Evolutionary conservation across 345 rosid species (phyloP), one percentile per base, ranked within the genome.

Genomic region (Euphorbia lathyris): DNA sequence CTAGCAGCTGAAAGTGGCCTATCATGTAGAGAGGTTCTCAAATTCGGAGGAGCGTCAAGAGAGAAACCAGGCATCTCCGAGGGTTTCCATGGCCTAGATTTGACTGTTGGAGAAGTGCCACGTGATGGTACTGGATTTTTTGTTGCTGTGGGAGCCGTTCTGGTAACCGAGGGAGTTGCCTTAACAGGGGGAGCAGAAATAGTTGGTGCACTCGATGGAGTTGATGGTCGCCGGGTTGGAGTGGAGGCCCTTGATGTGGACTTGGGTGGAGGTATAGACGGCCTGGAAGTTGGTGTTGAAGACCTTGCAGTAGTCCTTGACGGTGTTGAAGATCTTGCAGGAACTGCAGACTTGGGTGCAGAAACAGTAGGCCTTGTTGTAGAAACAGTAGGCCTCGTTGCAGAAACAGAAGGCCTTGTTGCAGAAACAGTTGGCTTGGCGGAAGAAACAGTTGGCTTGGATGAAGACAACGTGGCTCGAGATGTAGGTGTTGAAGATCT

Each of bases 1-100:
- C 98, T 85, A 42, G 94, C 69, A 22, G 96, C 96, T 68, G 99
- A 95, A 77, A 88, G 90, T 61, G 99, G 98, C 67, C 99, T 84
- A 52, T 92, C 92, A 3, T 98, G 89, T 67, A 86, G 63, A 47
- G 98, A 75, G 45, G 99, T 95, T 76, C 98, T 90, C 68, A 95
- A 82, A 83, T 95, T 95, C 63, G 99, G 99, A 48, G 99, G 98
- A 62, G 97, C 90, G 75, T 92, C 98, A 65, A 85, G 85, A 2
- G 97, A 95, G 80, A 82, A 95, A 69, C 99, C 99, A 45, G 98
- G 98, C 97, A 95, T 95, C 78, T 92, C 93, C n/a, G 98, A 88
- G 23, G 97, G 99, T 77, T 90, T 95, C 99, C 99, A 95, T 63
- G 97, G 90, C 69, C 96, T 84, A 69, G 97, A 79, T 80, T 86